A percentile compares a stretch with the other conserved stretches of the same genome.
Evolutionary conservation across 1,284 basidiomycete genomes (phyloP).

Genomic region (Ustilago shanxiensis): DNA sequence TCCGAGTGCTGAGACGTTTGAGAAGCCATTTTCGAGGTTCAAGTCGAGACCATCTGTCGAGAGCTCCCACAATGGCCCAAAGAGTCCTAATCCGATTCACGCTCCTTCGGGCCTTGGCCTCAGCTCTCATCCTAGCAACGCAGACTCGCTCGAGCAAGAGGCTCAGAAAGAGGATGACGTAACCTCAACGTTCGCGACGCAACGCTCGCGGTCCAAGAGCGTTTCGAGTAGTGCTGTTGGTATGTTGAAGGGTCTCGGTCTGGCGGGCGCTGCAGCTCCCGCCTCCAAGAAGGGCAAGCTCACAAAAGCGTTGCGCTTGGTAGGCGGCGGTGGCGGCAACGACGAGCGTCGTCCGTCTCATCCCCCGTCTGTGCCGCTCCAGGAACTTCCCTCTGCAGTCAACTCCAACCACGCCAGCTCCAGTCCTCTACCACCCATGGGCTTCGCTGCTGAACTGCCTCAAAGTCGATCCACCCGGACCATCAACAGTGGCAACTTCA

Average conservation of each 20-base stretch:
- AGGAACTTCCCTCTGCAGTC: constrained; percentile 16
- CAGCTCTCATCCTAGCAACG: constrained; percentile 9
- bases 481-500: constrained; percentile 10
- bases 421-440: constrained; percentile 7
- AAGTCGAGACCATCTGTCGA: constrained; percentile 47
- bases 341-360: constrained; percentile 14
- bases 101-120: constrained; percentile 14
- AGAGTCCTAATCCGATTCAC: constrained; percentile 28
- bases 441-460: constrained; percentile 6
- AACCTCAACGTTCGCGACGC: constrained; percentile 30
- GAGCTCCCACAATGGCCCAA: constrained; percentile 3
- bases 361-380: constrained; percentile 15
- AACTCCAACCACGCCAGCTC: constrained; percentile 6
- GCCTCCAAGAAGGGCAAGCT: constrained; percentile 59
- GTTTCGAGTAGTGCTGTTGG: constrained; percentile 58
- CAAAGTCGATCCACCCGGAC: constrained; percentile 27
- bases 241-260: constrained; percentile 62
- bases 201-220: constrained; percentile 59
- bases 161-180: constrained; percentile 34
- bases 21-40: constrained; percentile 45
- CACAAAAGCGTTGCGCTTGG: constrained; percentile 56
- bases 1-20: constrained; percentile 36
- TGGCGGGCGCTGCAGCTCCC: constrained; percentile 51
- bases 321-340: constrained; percentile 21
- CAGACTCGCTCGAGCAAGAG: constrained; percentile 36